Evolutionary conservation across 768 basidiomycete species (phyloP).

Genomic region (Phaffia australis): DNA sequence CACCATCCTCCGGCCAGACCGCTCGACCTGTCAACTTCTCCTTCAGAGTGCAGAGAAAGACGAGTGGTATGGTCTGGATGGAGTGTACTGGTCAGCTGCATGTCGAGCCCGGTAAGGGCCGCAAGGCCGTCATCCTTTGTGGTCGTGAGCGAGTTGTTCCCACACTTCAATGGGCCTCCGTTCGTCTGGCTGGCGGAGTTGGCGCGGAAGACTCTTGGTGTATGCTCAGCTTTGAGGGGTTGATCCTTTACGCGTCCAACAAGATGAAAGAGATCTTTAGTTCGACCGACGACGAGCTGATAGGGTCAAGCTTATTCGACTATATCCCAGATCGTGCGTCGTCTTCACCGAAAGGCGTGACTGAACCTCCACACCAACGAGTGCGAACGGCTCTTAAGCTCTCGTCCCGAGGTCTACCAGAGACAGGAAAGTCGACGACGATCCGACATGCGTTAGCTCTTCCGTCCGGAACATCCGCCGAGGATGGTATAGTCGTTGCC

Average conservation of each 20-base stretch:
- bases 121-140: slow-evolving; percentile 86
- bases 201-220: slow-evolving; percentile 39
- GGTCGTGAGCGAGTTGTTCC: slow-evolving; percentile 52
- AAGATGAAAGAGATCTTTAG: slow-evolving; percentile 36
- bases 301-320: slow-evolving; percentile 12
- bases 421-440: slow-evolving; percentile 26
- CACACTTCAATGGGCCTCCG: slow-evolving; percentile 52
- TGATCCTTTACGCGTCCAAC: slow-evolving; percentile 39
- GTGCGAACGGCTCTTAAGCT: slow-evolving; percentile 4
- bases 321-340: slow-evolving; percentile 14
- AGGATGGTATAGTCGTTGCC: slow-evolving; percentile 30
- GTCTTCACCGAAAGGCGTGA: neutral
- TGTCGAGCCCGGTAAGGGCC: slow-evolving; percentile 82
- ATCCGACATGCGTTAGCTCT: slow-evolving; percentile 37
- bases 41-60: slow-evolving; percentile 66
- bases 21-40: slow-evolving; percentile 59
- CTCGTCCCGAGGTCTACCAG: slow-evolving; percentile 3
- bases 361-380: slow-evolving; percentile 11
- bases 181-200: slow-evolving; percentile 49
- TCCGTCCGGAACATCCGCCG: slow-evolving; percentile 2
- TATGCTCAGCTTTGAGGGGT: slow-evolving; percentile 40
- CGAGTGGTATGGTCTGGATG: slow-evolving; percentile 68
- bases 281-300: slow-evolving; percentile 26
- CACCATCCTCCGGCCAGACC: slow-evolving; percentile 31
- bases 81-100: slow-evolving; percentile 81